Conservation (phyloP, 768 basidiomycete genomes). For the Lyophyllum semitale region DNA sequence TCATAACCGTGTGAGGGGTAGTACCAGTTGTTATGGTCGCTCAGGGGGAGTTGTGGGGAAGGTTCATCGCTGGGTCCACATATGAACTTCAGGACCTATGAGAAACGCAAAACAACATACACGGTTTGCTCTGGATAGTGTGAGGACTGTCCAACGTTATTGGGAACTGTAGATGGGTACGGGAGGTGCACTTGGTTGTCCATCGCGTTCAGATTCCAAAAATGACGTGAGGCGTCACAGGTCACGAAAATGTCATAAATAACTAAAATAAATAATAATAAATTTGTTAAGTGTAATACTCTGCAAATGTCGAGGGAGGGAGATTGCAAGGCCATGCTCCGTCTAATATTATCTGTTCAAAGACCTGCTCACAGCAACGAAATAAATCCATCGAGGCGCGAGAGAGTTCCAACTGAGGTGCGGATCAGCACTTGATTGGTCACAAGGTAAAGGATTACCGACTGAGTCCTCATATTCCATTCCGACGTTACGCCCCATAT, state of each 20-base stretch:
- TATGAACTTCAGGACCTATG: neutral
- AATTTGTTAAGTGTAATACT: constrained; percentile 30
- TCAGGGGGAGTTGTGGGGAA: constrained; percentile 43
- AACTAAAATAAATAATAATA: neutral
- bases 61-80: constrained; percentile 12
- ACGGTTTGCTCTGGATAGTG: constrained; percentile 24
- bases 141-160: constrained; percentile 1
- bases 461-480: constrained; percentile 48
- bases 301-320: constrained; percentile 33
- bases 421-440: neutral
- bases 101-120: constrained; percentile 18
- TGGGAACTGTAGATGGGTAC: constrained; percentile 5
- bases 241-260: neutral
- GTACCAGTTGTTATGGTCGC: constrained; percentile 81
- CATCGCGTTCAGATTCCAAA: constrained; percentile 14
- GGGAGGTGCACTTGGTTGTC: constrained; percentile 7
- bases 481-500: constrained; percentile 48
- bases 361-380: constrained; percentile 48
- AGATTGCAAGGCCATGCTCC: constrained; percentile 56
- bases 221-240: no score
- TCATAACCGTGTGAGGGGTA: constrained; percentile 79
- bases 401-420: constrained; percentile 45
- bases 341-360: constrained; percentile 44
- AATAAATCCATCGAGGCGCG: constrained; percentile 55
- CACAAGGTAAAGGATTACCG: constrained; percentile 22